Conservation (phyloP, 352 stramenopile species). For the Pythium inflatum region DNA sequence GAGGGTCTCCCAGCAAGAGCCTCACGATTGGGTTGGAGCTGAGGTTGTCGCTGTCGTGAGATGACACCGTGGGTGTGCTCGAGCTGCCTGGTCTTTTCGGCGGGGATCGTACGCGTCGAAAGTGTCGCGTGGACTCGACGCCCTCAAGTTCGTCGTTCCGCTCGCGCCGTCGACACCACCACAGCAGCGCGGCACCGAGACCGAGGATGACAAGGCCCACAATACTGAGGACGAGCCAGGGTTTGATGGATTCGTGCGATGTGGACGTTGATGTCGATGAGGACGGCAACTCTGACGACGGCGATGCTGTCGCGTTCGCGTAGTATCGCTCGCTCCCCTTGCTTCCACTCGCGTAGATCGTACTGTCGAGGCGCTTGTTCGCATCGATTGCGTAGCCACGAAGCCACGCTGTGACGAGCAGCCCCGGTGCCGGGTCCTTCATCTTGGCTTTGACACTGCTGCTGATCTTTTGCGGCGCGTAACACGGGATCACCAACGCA, state of each 20-base stretch:
- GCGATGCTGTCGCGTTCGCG: too few relatives aligned
- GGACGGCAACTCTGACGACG: too few relatives aligned
- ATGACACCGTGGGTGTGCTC: too few relatives aligned
- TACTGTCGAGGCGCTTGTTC: too few relatives aligned
- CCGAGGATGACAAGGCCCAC: not conserved
- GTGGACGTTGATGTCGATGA: not conserved
- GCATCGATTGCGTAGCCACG: not conserved
- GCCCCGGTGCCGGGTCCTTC: not conserved
- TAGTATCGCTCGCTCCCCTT: too few relatives aligned
- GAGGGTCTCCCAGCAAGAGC: slow-evolving; percentile 33
- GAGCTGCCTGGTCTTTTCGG: too few relatives aligned
- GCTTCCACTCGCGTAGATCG: too few relatives aligned
- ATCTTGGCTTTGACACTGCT: not conserved
- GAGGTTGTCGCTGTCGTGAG: not conserved
- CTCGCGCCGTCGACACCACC: not conserved
- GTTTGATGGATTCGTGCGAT: not conserved
- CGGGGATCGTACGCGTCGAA: too few relatives aligned
- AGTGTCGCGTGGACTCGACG: not conserved
- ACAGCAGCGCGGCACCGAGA: not conserved
- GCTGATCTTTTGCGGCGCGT: not conserved
- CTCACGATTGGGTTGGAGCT: not conserved
- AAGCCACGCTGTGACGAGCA: not conserved
- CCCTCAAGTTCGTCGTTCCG: not conserved
- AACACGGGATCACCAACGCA: not conserved
- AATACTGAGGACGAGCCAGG: not conserved